Evolutionary conservation across 2,329 filamentous ascomycete species (phyloP).

Genomic region (Byssoonygena ceratinophila): DNA sequence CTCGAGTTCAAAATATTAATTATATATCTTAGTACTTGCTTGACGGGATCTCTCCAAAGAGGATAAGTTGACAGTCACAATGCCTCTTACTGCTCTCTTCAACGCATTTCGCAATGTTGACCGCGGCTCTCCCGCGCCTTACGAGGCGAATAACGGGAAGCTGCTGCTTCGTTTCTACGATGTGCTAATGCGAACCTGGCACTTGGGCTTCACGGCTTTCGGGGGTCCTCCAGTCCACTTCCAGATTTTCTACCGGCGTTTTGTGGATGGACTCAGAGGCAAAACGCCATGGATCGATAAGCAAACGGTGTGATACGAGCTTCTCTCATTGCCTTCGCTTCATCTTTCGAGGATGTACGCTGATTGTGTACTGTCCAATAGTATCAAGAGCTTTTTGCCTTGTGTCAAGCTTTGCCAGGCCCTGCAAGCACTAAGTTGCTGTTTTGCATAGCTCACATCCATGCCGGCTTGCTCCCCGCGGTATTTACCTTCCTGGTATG

Average conservation of each 20-base stretch:
- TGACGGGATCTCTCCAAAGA: too few relatives aligned
- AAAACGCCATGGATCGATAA: conserved; percentile 57
- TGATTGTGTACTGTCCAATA: conserved; percentile 23
- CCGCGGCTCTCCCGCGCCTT: conserved; percentile 6
- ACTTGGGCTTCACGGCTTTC: conserved; percentile 56
- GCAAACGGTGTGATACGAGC: conserved; percentile 43
- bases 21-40: too few relatives aligned
- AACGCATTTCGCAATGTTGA: conserved; percentile 5
- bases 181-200: conserved; percentile 40
- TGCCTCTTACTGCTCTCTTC: conserved; percentile 14
- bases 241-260: conserved; percentile 53
- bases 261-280: conserved; percentile 41
- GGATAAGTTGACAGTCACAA: too few relatives aligned
- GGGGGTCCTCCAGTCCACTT: conserved; percentile 62
- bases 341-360: neutral
- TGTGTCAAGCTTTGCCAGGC: conserved; percentile 57
- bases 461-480: conserved; percentile 49
- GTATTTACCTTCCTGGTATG: conserved; percentile 53
- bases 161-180: conserved; percentile 25
- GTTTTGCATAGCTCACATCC: conserved; percentile 57
- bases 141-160: conserved; percentile 23
- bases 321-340: neutral
- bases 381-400: conserved; percentile 63
- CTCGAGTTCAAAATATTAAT: too few relatives aligned
- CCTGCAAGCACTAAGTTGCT: conserved; percentile 62